A percentile compares a stretch with the other conserved stretches of the same genome.
These are phyloP conservation scores for Zelopaecilomyces penicillatus DNA, from an alignment of 2,329 filamentous ascomycete species.

Conservation along the genomic window DNA sequence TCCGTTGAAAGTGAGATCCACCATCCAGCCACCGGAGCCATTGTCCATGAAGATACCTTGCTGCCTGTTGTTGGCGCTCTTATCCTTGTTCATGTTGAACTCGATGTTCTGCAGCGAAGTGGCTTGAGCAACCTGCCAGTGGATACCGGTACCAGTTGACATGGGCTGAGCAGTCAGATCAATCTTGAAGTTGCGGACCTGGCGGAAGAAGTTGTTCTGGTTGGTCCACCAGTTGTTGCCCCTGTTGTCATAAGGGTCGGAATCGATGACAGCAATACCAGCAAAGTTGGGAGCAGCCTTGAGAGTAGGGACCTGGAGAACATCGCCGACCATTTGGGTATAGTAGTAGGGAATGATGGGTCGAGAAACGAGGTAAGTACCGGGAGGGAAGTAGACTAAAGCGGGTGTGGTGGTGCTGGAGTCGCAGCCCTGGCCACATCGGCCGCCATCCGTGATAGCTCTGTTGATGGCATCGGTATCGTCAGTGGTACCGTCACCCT, in stretches of 20 bases:
- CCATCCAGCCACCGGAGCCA: slow-evolving; percentile 76
- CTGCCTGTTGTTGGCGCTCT: slow-evolving; percentile 56
- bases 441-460: slow-evolving; percentile 67
- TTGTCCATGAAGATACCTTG: slow-evolving; percentile 80
- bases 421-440: slow-evolving; percentile 75
- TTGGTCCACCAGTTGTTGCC: slow-evolving; percentile 72
- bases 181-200: slow-evolving; percentile 74
- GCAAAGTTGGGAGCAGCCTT: slow-evolving; percentile 64
- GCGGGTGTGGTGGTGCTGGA: slow-evolving; percentile 78
- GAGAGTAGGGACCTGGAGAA: slow-evolving; percentile 60
- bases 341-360: slow-evolving; percentile 86
- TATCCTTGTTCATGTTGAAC: slow-evolving; percentile 68
- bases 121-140: slow-evolving; percentile 81
- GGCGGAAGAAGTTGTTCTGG: slow-evolving; percentile 77
- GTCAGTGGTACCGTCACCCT: slow-evolving; percentile 61
- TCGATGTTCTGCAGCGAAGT: slow-evolving; percentile 73
- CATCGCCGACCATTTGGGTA: slow-evolving; percentile 85
- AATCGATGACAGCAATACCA: slow-evolving; percentile 84
- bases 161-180: slow-evolving; percentile 60
- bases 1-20: slow-evolving; percentile 75
- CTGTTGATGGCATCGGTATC: slow-evolving; percentile 84
- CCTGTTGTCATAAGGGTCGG: slow-evolving; percentile 67
- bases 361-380: slow-evolving; percentile 72
- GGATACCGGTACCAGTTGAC: slow-evolving; percentile 59
- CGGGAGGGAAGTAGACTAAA: slow-evolving; percentile 83